Evolutionary conservation across 306 rosid species (phyloP), one percentile per base, ranked within the genome.

Genomic region (Lathyrus oleraceus): DNA sequence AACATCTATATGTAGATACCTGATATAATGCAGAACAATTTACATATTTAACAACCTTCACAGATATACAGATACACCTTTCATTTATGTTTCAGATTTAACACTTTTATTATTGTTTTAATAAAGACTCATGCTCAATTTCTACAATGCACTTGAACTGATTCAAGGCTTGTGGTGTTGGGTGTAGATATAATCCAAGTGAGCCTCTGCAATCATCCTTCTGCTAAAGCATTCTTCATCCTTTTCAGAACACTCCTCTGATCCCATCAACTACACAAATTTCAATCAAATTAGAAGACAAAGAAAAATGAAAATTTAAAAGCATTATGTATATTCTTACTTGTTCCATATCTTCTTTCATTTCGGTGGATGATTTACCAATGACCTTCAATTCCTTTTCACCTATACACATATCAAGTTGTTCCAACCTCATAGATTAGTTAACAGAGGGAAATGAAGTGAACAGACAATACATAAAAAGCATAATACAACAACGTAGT

Each of bases 111-210:
- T 39, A 45, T 47, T 35, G 39, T 35, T 35, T 23, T 60, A n/a
- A 35, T 13, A 8, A 20, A 14, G 14, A 56, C 62, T 72, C 60
- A 40, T 66, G 28, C 32, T 53, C 49, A 17, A 20, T 38, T 56
- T 16, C 7, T 17, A 45, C 48, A 16, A 20, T 54, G 61, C 17
- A 43, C 44, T 61, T 58, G 54, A 73, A 28, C 65, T 48, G 21
- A 17, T 63, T 65, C 81, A 87, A 57, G 91, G 96, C 67, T 80
- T 77, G 36, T 65, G 84, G 61, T 84, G 71, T 56, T 91, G 91
- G 38, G 96, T 91, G 75, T 91, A 87, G 61, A 91, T 89, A 80
- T 91, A 91, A 76, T 91, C 97, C 86, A 91, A 83, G 78, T 91
- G 96, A 6, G 88, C 91, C 57, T 91, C 87, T 32, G 74, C 78